These are phyloP conservation scores for Ceriops tagal DNA, from an alignment of 345 rosid species.

Conservation along the genomic window DNA sequence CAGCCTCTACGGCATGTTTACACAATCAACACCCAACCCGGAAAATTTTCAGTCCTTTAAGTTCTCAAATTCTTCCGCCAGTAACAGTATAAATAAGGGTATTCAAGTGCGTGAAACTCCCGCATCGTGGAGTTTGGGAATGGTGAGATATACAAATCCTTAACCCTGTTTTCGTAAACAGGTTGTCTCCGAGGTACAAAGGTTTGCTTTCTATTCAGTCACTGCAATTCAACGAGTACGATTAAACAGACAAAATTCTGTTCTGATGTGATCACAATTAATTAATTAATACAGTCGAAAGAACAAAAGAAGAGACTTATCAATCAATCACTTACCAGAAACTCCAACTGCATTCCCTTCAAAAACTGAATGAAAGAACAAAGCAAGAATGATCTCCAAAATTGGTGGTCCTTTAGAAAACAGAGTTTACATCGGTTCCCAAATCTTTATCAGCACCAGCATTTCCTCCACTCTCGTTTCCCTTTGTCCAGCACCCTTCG, in stretches of 20 bases:
- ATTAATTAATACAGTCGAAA: not conserved
- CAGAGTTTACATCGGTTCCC: conserved; percentile 26
- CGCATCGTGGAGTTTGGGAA: too few relatives aligned
- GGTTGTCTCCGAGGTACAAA: too few relatives aligned
- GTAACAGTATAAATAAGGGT: too few relatives aligned
- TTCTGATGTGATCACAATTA: not conserved
- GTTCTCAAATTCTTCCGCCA: too few relatives aligned
- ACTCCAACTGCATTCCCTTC: conserved; percentile 91
- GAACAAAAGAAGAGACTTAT: not conserved
- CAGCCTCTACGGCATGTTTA: too few relatives aligned
- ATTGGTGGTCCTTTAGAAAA: conserved; percentile 41
- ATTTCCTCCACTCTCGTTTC: conserved; percentile 30
- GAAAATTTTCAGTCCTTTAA: too few relatives aligned
- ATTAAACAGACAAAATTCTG: not conserved
- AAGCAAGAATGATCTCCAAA: conserved; percentile 70
- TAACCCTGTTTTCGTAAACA: too few relatives aligned
- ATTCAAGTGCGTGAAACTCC: too few relatives aligned
- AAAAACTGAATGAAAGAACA: conserved; percentile 78
- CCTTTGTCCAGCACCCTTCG: conserved; percentile 11
- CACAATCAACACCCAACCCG: too few relatives aligned
- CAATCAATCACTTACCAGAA: conserved; percentile 40
- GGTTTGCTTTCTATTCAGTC: too few relatives aligned
- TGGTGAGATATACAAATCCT: too few relatives aligned
- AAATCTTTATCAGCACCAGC: conserved; percentile 13
- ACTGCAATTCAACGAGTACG: too few relatives aligned